A percentile compares a stretch with the other conserved stretches of the same genome.
Conservation (phyloP, 2,329 filamentous ascomycete genomes). For the Calonectria fujianensis region DNA sequence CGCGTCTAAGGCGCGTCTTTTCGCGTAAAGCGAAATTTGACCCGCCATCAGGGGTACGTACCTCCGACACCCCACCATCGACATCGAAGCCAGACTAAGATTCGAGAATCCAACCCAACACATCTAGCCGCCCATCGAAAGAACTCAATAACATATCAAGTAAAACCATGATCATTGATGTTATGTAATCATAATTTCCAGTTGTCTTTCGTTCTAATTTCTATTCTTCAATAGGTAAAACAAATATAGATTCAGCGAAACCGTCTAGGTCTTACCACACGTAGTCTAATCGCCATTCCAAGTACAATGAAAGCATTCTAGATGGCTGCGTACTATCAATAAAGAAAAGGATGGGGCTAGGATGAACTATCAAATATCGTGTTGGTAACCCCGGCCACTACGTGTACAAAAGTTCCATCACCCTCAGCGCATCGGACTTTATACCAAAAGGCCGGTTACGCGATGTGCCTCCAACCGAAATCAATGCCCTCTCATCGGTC, state of each 20-base stretch:
- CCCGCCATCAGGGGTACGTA: constrained; percentile 40
- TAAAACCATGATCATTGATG: not conserved
- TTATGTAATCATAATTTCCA: not conserved
- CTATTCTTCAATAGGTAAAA: not conserved
- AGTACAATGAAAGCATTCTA: not conserved
- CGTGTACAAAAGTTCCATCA: not conserved
- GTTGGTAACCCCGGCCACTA: no score
- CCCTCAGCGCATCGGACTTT: not conserved
- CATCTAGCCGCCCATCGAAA: not conserved
- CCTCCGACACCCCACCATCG: constrained; percentile 1
- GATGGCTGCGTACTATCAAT: not conserved
- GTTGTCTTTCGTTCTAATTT: no score
- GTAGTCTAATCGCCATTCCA: not conserved
- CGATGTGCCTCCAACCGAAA: not conserved
- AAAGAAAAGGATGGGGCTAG: not conserved
- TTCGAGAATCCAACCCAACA: not conserved
- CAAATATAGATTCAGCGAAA: not conserved
- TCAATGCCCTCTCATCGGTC: not conserved
- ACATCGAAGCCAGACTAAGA: not conserved
- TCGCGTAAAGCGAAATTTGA: constrained; percentile 54
- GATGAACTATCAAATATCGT: no score
- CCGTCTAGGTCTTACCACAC: not conserved
- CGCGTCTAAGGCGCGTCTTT: constrained; percentile 50
- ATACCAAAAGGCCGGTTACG: not conserved
- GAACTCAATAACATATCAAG: not conserved